Conservation (phyloP, 2,329 filamentous ascomycete genomes). For the Trichophyton rubrum region DNA sequence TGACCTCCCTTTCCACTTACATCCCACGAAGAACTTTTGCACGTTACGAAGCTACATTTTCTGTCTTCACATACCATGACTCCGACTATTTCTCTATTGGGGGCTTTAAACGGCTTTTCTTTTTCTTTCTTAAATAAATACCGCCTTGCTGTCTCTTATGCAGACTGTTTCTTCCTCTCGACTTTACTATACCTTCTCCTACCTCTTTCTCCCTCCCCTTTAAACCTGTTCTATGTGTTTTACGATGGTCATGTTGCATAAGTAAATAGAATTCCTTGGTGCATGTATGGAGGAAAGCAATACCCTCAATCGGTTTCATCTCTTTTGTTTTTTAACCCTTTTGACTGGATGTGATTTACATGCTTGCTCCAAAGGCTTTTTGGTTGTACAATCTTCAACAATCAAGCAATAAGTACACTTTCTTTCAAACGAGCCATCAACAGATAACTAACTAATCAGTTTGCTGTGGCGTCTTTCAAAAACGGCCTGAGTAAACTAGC, state of each 20-base stretch:
- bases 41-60: neutral
- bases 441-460: neutral
- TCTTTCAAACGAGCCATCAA: too few species aligned
- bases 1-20: neutral
- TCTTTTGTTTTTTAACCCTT: neutral
- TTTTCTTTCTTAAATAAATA: neutral
- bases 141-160: neutral
- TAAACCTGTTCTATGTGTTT: neutral
- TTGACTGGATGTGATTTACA: neutral
- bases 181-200: neutral
- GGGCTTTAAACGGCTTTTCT: neutral
- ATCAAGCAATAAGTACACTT: too few species aligned
- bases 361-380: neutral
- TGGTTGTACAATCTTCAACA: neutral
- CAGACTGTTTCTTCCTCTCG: neutral
- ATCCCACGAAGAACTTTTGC: neutral
- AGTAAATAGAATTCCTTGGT: conserved; percentile 2
- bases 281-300: conserved; percentile 3
- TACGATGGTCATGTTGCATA: conserved; percentile 4
- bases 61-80: neutral
- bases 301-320: neutral
- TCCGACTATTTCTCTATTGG: neutral
- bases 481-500: neutral
- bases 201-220: neutral
- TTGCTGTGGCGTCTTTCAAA: neutral